Evolutionary conservation across 179 eudicot genomes (phyloP).

Genomic region (Amaranthus tricolor): DNA sequence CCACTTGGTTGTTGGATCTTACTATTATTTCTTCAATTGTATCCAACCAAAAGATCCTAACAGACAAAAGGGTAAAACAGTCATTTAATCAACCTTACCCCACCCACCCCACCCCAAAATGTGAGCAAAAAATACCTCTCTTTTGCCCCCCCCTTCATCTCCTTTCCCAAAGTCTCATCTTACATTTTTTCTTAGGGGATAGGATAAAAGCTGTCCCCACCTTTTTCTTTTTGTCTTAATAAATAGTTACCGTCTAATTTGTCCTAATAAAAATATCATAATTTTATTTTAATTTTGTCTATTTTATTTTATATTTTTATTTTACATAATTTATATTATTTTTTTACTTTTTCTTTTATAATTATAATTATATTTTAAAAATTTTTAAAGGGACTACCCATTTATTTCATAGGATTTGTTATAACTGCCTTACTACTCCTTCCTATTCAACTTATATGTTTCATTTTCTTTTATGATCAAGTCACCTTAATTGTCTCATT

Average conservation of each 20-base stretch:
- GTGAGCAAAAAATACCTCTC: conserved; percentile 21
- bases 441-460: too few species aligned
- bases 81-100: conserved; percentile 4
- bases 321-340: too few species aligned
- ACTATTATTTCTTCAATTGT: too few species aligned
- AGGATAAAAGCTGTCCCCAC: conserved; percentile 39
- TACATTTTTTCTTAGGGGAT: conserved; percentile 15
- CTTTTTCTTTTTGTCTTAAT: conserved; percentile 23
- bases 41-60: conserved; percentile 14
- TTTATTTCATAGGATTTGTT: too few species aligned
- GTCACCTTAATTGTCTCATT: too few species aligned
- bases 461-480: too few species aligned
- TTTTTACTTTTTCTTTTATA: too few species aligned
- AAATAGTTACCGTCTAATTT: not conserved
- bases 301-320: too few species aligned
- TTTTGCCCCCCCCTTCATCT: conserved; percentile 23
- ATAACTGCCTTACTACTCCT: too few species aligned
- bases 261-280: not conserved
- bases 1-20: conserved; percentile 16
- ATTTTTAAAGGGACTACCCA: too few species aligned
- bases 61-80: conserved; percentile 26
- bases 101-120: conserved; percentile 4
- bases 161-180: conserved; percentile 31
- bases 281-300: too few species aligned
- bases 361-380: too few species aligned